Evolutionary conservation across 2,329 filamentous ascomycete species (phyloP).

Genomic region (Tolypocladium ophioglossoides): DNA sequence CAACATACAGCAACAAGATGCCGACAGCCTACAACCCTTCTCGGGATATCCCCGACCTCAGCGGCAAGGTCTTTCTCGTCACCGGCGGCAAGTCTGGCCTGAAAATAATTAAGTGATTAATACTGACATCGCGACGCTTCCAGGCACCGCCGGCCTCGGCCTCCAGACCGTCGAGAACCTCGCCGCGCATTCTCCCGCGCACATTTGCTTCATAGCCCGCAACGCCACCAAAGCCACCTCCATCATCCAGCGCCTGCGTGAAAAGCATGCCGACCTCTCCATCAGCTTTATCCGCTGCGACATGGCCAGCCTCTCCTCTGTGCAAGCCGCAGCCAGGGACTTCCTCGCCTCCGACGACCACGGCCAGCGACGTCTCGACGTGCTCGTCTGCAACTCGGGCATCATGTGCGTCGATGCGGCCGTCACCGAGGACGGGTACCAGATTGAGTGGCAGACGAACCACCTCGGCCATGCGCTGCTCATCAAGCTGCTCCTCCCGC

Average conservation of each 20-base stretch:
- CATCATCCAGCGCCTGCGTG: conserved; percentile 22
- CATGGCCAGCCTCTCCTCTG: conserved; percentile 36
- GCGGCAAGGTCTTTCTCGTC: conserved; percentile 37
- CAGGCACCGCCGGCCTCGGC: conserved; percentile 25
- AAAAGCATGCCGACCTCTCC: conserved; percentile 9
- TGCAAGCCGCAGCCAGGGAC: conserved; percentile 29
- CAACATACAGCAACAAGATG: too few species aligned
- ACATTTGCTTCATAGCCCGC: conserved; percentile 45
- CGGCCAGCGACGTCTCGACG: conserved; percentile 25
- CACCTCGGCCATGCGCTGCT: conserved; percentile 21
- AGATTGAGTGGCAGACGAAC: conserved; percentile 25
- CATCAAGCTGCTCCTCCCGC: conserved; percentile 19
- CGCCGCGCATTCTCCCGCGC: conserved; percentile 31
- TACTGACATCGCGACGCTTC: too few species aligned
- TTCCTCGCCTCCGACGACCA: conserved; percentile 22
- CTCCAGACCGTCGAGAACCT: conserved; percentile 15
- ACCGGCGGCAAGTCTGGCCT: conserved; percentile 31
- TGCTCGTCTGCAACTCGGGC: conserved; percentile 28
- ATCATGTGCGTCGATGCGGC: conserved; percentile 13
- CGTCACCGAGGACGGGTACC: conserved; percentile 22
- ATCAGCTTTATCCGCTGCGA: conserved; percentile 32
- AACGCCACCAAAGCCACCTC: conserved; percentile 30
- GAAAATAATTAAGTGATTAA: too few species aligned
- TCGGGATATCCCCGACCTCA: conserved; percentile 31
- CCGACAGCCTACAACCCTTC: conserved; percentile 20